Base-by-base conservation (phyloP, 1,284 basidiomycete genomes). In the Schizophyllum amplum region DNA sequence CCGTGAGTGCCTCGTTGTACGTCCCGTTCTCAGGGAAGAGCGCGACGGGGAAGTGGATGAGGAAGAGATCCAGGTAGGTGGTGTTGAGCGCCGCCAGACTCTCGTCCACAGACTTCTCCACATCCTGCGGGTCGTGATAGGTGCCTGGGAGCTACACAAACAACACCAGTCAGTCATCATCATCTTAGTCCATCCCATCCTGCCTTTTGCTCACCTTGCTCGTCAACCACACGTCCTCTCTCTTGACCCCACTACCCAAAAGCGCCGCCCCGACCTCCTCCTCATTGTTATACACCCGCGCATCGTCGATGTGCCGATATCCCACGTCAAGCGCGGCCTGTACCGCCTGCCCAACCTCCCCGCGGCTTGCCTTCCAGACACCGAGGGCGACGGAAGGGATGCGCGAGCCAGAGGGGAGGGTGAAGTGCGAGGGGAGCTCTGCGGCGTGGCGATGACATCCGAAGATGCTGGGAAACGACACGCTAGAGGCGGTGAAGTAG, bases 21-120 rank as follows among this genome's bases (percentile, higher is more conserved):
- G 64, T 74, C 65, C 53, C 72, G 55, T 77, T 80, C 47, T 75
- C 75, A 57, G 80, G 81, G 65, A 87, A 84, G 67, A 88, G 78
- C 4, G 89, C 89, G 9, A 88, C 70, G 0, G 86, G 84, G 92
- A 91, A 94, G 71, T 93, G 91, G 56, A 93, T 88, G 57, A 92
- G 75, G 65, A 89, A 87, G 52, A 89, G 70, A 65, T 94, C 92
- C 49, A 94, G 77, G 64, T 93, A 93, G 57, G 89, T 82, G 0
- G 84, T 84, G 1, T 83, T 84, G 2, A 94, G 82, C 54, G 73
- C 78, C n/a, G 73, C 64, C 5, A 94, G 77, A 0, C 87, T 83
- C 55, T 87, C 79, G 60, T 92, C 84, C 7, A 93, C 76, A 7
- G 77, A 77, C 1, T 77, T n/a, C 64, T 90, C 88, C 5, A 92